Percentiles rank a stretch among this genome's conserved stretches.
phyloP scores from a whole-genome alignment of 2,329 filamentous ascomycete species.

The Colletotrichum musae region DNA sequence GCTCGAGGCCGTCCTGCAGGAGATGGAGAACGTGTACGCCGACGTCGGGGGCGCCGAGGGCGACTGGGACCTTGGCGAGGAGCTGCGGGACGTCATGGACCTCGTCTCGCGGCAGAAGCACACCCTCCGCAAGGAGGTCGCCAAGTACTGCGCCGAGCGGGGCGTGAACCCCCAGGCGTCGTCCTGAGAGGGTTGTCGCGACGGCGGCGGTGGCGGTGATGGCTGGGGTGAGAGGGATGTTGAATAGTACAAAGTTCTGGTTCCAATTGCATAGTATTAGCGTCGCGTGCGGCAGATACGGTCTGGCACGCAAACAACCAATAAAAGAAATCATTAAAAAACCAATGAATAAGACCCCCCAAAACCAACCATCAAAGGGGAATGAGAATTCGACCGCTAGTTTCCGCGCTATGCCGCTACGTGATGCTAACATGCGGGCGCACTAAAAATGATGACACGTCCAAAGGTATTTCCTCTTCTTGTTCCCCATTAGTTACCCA shows the following conservation, averaged over 20 bases:
- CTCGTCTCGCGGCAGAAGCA: constrained; percentile 74
- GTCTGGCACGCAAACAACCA: constrained; percentile 5
- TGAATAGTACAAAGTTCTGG: background rate
- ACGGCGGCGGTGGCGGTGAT: background rate
- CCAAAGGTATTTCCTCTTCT: background rate
- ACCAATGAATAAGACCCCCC: too few relatives aligned
- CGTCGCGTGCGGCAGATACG: background rate
- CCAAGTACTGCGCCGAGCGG: constrained; percentile 79
- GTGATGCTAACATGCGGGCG: background rate
- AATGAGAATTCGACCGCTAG: background rate
- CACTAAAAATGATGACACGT: constrained; percentile 8
- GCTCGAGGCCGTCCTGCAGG: constrained; percentile 78
- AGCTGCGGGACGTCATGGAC: constrained; percentile 76
- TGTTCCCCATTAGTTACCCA: constrained; percentile 44
- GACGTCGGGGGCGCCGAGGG: constrained; percentile 58
- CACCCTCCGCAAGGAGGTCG: constrained; percentile 80
- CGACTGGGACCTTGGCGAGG: constrained; percentile 59
- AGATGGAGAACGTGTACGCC: constrained; percentile 75
- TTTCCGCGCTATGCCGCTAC: constrained; percentile 5
- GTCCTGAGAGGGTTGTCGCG: background rate
- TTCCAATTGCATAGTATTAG: background rate
- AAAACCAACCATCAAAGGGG: constrained; percentile 7
- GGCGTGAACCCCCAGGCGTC: constrained; percentile 50
- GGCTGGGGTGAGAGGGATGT: background rate
- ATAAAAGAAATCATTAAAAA: background rate